phyloP scores from a whole-genome alignment of 306 rosid genomes.

The Trifolium repens region DNA sequence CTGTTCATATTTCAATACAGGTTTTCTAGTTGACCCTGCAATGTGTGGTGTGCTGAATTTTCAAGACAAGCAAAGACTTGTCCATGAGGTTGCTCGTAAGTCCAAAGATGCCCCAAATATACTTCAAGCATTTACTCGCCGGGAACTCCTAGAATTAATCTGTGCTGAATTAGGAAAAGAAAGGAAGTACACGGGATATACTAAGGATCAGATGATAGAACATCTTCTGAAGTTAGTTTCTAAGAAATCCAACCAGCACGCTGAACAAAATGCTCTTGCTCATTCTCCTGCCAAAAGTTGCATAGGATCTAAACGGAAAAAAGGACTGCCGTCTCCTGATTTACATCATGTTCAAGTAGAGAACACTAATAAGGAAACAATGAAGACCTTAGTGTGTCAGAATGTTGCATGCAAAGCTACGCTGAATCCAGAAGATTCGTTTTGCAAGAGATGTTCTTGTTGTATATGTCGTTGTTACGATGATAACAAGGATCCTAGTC shows the following conservation, averaged over 20 bases:
- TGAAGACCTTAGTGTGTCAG: slow-evolving; percentile 58
- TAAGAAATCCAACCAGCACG: slow-evolving; percentile 54
- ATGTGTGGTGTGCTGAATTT: slow-evolving; percentile 64
- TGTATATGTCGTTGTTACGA: slow-evolving; percentile 79
- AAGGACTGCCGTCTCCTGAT: slow-evolving; percentile 48
- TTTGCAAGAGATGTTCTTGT: slow-evolving; percentile 96
- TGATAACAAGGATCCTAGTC: slow-evolving; percentile 96
- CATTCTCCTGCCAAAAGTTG: slow-evolving; percentile 50
- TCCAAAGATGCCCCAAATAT: slow-evolving; percentile 70
- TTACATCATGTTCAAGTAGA: slow-evolving; percentile 45
- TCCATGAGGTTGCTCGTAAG: slow-evolving; percentile 66
- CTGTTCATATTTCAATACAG: slow-evolving; percentile 46
- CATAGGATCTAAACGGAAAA: slow-evolving; percentile 63
- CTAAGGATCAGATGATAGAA: slow-evolving; percentile 77
- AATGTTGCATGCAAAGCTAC: slow-evolving; percentile 85
- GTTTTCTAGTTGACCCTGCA: slow-evolving; percentile 66
- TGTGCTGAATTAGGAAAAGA: slow-evolving; percentile 90
- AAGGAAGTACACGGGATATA: slow-evolving; percentile 87
- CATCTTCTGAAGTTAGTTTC: slow-evolving; percentile 71
- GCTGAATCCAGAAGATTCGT: slow-evolving; percentile 60
- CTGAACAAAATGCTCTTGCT: slow-evolving; percentile 37
- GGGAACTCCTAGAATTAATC: slow-evolving; percentile 80
- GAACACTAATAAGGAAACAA: slow-evolving; percentile 51
- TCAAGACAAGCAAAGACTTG: slow-evolving; percentile 70
- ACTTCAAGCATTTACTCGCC: slow-evolving; percentile 77